These are phyloP conservation scores for Raphidocelis subcapitata DNA, from an alignment of 139 green algal genomes.

Conservation along the genomic window DNA sequence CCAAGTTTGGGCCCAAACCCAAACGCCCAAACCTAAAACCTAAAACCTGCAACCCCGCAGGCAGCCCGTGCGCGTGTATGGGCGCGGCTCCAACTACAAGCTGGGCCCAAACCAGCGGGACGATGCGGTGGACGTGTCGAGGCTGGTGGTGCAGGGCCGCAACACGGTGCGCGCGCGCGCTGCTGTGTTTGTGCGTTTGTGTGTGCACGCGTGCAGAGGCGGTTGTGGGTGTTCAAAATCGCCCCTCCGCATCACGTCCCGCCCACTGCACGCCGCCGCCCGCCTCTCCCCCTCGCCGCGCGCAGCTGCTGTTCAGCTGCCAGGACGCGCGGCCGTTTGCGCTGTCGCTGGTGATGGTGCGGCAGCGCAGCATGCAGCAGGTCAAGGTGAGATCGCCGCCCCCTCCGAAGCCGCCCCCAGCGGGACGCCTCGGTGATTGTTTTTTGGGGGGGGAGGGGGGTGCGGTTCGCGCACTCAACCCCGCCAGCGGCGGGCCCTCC, in stretches of 20 bases:
- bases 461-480: too few relatives aligned
- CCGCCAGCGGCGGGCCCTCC: too few relatives aligned
- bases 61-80: constrained; percentile 21
- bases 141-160: background rate
- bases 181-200: background rate
- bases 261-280: background rate
- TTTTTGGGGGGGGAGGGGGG: too few relatives aligned
- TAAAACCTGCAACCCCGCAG: too few relatives aligned
- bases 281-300: constrained; percentile 15
- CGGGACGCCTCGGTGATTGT: too few relatives aligned
- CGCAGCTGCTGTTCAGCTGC: constrained; percentile 38
- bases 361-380: constrained; percentile 36
- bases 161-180: constrained; percentile 18
- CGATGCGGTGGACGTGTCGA: constrained; percentile 54
- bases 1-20: background rate
- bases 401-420: too few relatives aligned
- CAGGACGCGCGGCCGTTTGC: constrained; percentile 36
- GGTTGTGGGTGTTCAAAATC: background rate
- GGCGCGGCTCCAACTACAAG: constrained; percentile 33
- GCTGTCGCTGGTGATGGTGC: constrained; percentile 48
- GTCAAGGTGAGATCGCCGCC: too few relatives aligned
- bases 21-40: too few relatives aligned
- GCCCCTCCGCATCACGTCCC: background rate
- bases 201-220: background rate
- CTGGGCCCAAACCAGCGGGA: constrained; percentile 78